These are phyloP conservation scores for Vanrija sp. DNA, from an alignment of 1,284 basidiomycete genomes.

Conservation along the genomic window DNA sequence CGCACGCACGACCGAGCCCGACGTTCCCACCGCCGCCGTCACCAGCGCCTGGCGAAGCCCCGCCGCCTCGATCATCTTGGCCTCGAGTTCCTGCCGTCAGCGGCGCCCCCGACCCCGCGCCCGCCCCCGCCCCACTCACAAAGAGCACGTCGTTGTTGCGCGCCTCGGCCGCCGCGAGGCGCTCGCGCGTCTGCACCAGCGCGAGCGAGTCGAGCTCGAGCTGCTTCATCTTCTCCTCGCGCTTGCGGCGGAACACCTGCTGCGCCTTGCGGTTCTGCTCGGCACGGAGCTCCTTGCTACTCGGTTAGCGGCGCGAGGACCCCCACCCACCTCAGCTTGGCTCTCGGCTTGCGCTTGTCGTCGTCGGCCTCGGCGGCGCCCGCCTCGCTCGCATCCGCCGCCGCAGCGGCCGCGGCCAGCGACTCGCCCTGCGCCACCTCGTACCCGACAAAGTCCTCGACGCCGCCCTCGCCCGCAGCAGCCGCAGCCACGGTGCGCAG, in stretches of 20 bases:
- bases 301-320: neutral
- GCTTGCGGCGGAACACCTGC: conserved; percentile 41
- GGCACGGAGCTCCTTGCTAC: conserved; percentile 30
- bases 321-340: conserved; percentile 7
- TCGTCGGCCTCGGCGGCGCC: neutral
- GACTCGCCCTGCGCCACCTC: neutral
- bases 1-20: conserved; percentile 13
- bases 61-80: conserved; percentile 26
- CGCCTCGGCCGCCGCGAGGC: conserved; percentile 27
- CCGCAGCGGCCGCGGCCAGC: neutral
- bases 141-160: conserved; percentile 27
- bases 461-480: neutral
- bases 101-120: too few species aligned
- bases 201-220: conserved; percentile 36
- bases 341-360: neutral
- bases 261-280: conserved; percentile 48
- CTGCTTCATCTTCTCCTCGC: conserved; percentile 46
- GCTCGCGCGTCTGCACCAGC: conserved; percentile 21
- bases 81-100: conserved; percentile 24
- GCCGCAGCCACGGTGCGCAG: neutral
- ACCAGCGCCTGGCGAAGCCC: conserved; percentile 26
- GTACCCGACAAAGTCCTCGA: neutral
- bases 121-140: conserved; percentile 23
- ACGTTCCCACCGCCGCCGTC: conserved; percentile 8
- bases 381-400: neutral